phyloP scores from a whole-genome alignment of 2,329 filamentous ascomycete genomes.

The Colletotrichum sublineola region DNA sequence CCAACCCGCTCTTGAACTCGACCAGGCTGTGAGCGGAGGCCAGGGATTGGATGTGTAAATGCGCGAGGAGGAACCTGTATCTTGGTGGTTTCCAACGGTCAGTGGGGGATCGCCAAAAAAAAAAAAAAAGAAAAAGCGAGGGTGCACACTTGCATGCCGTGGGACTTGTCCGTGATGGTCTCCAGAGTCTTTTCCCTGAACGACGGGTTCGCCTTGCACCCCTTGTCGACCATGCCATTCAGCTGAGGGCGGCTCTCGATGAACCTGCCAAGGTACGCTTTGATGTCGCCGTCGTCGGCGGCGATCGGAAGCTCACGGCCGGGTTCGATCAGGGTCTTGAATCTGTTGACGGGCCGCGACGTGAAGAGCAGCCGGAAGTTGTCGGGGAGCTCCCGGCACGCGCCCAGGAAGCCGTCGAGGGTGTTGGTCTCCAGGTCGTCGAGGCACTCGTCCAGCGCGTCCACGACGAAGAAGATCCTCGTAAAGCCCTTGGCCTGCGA shows the following conservation, averaged over 20 bases:
- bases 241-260: conserved; percentile 4
- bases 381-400: conserved; percentile 8
- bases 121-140: too few relatives aligned
- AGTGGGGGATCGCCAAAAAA: too few relatives aligned
- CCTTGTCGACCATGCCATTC: background rate
- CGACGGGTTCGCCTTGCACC: background rate
- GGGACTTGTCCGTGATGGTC: conserved; percentile 7
- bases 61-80: conserved; percentile 22
- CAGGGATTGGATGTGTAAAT: conserved; percentile 24
- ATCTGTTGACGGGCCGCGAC: background rate
- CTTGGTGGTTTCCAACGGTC: background rate
- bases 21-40: background rate
- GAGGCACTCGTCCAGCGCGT: conserved; percentile 27
- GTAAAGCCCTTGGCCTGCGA: background rate
- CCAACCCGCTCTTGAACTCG: background rate
- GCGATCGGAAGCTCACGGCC: background rate
- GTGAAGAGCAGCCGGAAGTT: conserved; percentile 16
- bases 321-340: background rate
- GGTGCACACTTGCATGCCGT: conserved; percentile 8
- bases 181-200: background rate
- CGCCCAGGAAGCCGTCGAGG: conserved; percentile 1
- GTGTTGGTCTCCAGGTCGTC: conserved; percentile 7
- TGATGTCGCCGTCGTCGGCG: conserved; percentile 11
- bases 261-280: conserved; percentile 15
- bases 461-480: conserved; percentile 7